A percentile compares a stretch with the other conserved stretches of the same genome.
phyloP scores from a whole-genome alignment of 495 filamentous ascomycete species.

The Penicillium steckii region DNA sequence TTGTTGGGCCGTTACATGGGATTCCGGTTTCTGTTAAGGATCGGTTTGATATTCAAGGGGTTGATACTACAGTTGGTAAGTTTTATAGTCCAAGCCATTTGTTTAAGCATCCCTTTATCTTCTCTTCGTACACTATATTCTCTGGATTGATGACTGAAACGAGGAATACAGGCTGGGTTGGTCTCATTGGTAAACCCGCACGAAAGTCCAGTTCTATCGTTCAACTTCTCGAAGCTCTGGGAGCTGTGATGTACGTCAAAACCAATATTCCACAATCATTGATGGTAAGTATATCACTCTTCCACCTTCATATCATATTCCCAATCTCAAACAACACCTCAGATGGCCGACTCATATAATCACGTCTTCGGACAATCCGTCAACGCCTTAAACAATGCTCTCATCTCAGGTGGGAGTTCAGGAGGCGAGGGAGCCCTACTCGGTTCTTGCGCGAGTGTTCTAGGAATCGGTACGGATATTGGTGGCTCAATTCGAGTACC shows the following conservation, averaged over 20 bases:
- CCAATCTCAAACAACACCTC: no score
- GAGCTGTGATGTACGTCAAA: constrained; percentile 58
- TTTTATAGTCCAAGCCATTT: not conserved
- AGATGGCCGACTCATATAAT: constrained; percentile 52
- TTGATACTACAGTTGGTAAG: constrained; percentile 41
- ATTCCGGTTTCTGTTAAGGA: constrained; percentile 67
- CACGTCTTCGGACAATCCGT: constrained; percentile 45
- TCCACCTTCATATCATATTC: no score
- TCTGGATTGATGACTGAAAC: not conserved
- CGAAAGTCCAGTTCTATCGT: constrained; percentile 19
- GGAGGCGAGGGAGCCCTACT: constrained; percentile 65
- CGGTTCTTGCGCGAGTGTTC: constrained; percentile 49
- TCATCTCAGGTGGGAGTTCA: constrained; percentile 60
- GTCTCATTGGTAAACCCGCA: constrained; percentile 28
- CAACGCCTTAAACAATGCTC: constrained; percentile 53
- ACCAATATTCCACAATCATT: constrained; percentile 57
- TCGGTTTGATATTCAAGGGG: constrained; percentile 54
- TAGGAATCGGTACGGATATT: constrained; percentile 68
- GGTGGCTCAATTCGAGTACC: constrained; percentile 64
- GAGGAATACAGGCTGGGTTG: constrained; percentile 32
- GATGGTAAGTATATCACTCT: constrained; percentile 35
- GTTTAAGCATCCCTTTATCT: not conserved
- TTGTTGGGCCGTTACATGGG: constrained; percentile 63
- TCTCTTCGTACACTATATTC: not conserved
- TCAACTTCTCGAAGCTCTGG: constrained; percentile 26